Conservation (phyloP, 306 rosid species). For the Citrullus colocynthis region DNA sequence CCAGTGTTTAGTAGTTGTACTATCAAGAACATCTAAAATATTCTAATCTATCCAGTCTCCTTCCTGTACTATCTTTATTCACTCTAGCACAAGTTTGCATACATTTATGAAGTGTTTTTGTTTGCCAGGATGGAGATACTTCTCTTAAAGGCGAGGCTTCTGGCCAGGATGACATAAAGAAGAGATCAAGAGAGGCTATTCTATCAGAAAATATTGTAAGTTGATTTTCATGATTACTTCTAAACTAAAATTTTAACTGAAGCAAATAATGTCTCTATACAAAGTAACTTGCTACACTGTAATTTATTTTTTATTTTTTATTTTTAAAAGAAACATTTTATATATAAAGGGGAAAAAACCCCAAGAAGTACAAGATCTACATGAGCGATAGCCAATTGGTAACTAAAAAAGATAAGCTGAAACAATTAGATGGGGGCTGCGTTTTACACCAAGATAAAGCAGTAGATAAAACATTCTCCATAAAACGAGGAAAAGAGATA, state of each 20-base stretch:
- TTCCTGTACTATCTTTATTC: neutral
- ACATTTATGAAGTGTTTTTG: neutral
- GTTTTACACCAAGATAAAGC: too few relatives aligned
- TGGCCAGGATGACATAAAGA: slow-evolving; percentile 29
- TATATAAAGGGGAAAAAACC: too few relatives aligned
- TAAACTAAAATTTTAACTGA: neutral
- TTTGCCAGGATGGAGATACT: slow-evolving; percentile 44
- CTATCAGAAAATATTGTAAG: slow-evolving; percentile 37
- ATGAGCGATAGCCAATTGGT: too few relatives aligned
- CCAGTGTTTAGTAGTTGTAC: neutral
- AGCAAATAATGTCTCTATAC: neutral
- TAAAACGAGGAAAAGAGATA: too few relatives aligned
- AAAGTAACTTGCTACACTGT: neutral
- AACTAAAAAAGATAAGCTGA: too few relatives aligned
- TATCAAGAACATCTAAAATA: neutral
- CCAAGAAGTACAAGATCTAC: too few relatives aligned
- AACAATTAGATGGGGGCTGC: too few relatives aligned
- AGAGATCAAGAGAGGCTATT: slow-evolving; percentile 31
- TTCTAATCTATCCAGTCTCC: neutral
- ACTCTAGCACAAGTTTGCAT: neutral
- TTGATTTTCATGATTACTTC: neutral
- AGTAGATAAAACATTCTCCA: too few relatives aligned
- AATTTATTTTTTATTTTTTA: too few relatives aligned
- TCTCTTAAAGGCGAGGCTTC: slow-evolving; percentile 28
- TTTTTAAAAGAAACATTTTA: too few relatives aligned